Evolutionary conservation across 805 yeast species (phyloP), one percentile per base, ranked within the genome.

Genomic region (Suhomyces sp.): DNA sequence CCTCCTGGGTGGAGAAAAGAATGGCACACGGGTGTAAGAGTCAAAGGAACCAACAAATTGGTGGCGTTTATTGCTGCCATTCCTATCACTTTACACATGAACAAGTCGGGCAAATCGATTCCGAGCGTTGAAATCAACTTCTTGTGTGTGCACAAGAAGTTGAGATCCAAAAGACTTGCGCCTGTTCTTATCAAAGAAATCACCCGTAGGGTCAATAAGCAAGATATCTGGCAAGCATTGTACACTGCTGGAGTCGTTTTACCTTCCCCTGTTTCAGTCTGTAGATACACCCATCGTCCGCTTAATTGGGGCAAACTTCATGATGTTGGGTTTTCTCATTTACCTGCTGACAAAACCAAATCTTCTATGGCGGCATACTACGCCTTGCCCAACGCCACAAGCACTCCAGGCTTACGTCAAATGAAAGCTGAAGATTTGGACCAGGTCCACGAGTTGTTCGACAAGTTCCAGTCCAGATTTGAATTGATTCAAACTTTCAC

Each of bases 11-110:
- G 93, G 88, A 77, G 78, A 47, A 74, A 78, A 51, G 93, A 92
- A 12, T 93, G 97, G 96, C 87, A 88, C 61, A 87, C 90, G 35
- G 98, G 98, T 59, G 97, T 94, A 13, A 79, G 98, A 40, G 98
- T 90, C 27, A 84, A 83, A 57, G 79, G 77, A 1, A 83, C 88
- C 29, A 84, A 85, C 1, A 87, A 88, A 68, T 77, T 94, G 57
- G 92, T 94, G 49, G 97, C 96, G 0, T 94, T 93, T 64, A 94
- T 94, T 61, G 83, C 93, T 36, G 99, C 96, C 7, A 86, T 91
- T 47, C 99, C 99, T 1, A 78, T 88, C 12, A 78, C 76, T 22
- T 73, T 94, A 56, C 71, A 78, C 47, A 82, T 93, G 36, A 83
- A 87, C 55, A 79, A 77, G 24, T 63, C 71, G 8, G 75, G 78